phyloP scores from a whole-genome alignment of 2,329 filamentous ascomycete genomes.

The Colletotrichum sojae region DNA sequence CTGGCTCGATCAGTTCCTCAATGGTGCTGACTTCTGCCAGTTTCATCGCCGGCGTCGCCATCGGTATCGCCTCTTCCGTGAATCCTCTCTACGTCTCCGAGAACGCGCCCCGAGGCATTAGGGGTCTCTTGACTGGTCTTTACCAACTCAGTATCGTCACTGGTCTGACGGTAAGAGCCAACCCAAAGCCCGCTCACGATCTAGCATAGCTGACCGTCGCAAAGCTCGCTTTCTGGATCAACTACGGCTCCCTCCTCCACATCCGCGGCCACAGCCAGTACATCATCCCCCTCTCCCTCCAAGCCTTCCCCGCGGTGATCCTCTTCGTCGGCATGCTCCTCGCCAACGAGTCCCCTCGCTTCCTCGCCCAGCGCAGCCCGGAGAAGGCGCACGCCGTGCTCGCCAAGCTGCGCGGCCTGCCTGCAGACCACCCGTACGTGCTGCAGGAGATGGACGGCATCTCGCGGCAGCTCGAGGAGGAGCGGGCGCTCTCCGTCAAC shows the following conservation, averaged over 20 bases:
- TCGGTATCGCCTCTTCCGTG: conserved; percentile 65
- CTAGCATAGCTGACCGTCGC: no score
- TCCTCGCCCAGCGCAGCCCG: conserved; percentile 71
- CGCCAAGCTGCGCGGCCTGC: conserved; percentile 60
- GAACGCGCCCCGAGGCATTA: conserved; percentile 66
- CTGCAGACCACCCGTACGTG: conserved; percentile 55
- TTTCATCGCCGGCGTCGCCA: conserved; percentile 64
- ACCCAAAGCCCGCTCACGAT: no score
- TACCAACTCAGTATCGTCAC: conserved; percentile 66
- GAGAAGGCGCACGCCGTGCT: conserved; percentile 73
- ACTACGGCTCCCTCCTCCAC: conserved; percentile 48
- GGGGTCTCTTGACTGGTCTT: conserved; percentile 64
- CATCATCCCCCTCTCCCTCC: conserved; percentile 59
- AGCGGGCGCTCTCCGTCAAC: conserved; percentile 28
- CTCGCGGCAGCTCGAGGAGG: conserved; percentile 42
- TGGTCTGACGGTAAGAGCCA: conserved; percentile 61
- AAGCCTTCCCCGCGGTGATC: conserved; percentile 55
- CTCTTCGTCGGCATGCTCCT: conserved; percentile 52
- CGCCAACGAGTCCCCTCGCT: conserved; percentile 55
- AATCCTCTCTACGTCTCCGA: conserved; percentile 73
- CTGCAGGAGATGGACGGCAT: conserved; percentile 52
- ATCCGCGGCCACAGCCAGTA: conserved; percentile 50
- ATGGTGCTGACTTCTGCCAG: conserved; percentile 50
- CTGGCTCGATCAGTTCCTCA: conserved; percentile 41
- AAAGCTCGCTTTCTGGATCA: conserved; percentile 57